Percentiles rank a stretch among this genome's conserved stretches.
Evolutionary conservation across 2,329 filamentous ascomycete genomes (phyloP).

Genomic region (Alternaria triticina): DNA sequence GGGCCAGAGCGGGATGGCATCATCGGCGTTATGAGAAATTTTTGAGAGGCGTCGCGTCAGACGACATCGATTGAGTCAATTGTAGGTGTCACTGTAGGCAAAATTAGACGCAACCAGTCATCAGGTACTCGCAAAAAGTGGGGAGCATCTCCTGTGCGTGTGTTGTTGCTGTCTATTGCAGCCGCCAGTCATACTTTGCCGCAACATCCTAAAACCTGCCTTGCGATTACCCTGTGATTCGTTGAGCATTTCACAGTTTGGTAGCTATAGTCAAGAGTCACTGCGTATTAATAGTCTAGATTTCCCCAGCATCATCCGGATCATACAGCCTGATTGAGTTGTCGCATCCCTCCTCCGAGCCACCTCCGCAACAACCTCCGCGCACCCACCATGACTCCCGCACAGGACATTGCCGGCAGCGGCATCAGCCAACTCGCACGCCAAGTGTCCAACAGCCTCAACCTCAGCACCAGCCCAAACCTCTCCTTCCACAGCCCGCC

Average conservation of each 20-base stretch:
- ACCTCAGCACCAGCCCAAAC: conserved; percentile 76
- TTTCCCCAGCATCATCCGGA: conserved; percentile 15
- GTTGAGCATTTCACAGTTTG: neutral
- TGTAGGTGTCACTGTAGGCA: conserved; percentile 14
- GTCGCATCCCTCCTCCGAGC: conserved; percentile 22
- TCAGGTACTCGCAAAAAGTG: conserved; percentile 15
- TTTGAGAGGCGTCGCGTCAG: conserved; percentile 24
- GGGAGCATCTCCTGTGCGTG: conserved; percentile 19
- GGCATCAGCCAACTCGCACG: conserved; percentile 46
- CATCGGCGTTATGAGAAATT: conserved; percentile 40
- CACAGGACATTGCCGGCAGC: conserved; percentile 45
- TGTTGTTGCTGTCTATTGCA: conserved; percentile 23
- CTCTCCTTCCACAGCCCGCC: conserved; percentile 77
- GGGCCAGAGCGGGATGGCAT: conserved; percentile 39
- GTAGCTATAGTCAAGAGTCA: neutral
- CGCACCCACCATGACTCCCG: conserved; percentile 41
- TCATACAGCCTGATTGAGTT: conserved; percentile 25
- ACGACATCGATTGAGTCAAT: conserved; percentile 23
- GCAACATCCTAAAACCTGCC: conserved; percentile 10
- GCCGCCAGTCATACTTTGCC: conserved; percentile 19
- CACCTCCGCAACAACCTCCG: conserved; percentile 28
- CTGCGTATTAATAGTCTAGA: neutral
- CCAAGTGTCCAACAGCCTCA: conserved; percentile 65
- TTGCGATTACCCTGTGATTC: conserved; percentile 9
- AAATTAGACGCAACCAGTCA: conserved; percentile 11